Base-by-base conservation (phyloP, 306 rosid genomes). In the Hippophae gyantsensis region DNA sequence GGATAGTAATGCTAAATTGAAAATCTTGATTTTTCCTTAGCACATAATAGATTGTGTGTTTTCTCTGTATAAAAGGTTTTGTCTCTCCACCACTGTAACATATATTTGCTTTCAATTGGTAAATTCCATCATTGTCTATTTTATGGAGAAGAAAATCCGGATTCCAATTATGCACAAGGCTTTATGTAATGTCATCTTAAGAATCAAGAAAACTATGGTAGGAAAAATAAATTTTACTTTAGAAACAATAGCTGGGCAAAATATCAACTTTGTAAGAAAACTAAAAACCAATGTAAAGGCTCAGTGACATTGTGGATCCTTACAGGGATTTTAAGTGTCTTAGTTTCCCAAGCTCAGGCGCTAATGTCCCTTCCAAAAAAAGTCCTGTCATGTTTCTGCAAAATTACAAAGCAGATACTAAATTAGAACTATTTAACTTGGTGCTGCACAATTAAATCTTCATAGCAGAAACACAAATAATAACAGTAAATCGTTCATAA, bases 321-420 rank as follows among this genome's bases (percentile, higher is more conserved):
- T 81, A 93, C 97, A 93, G 84, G 59, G 73, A 75, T 75, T 57
- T 76, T 48, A 93, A 71, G 76, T 78, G 76, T 60, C 60, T 23
- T 43, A 93, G 95, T 79, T 69, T 82, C 40, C 90, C 89, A 70
- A 93, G 85, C 68, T 84, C 89, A 48, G 97, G 97, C 13, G 90
- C 79, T 76, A 93, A 74, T 44, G 85, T 86, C 63, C 97, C 99
- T 70, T 75, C 79, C 77, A 93, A 72, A 38, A 82, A 80, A 62
- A 82, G 80, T 47, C 65, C 84, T 13, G 65, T 84, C 69, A 93
- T 75, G 63, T 82, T 76, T 82, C 99, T 93, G 56, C 67, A 80
- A 68, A 25, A 60, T 63, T 58, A 54, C 43, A 69, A 72, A 50
- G 67, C 10, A 58, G 23, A 48, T 58, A 57, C 42, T 42, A 67